Conservation (phyloP, 2,329 filamentous ascomycete genomes). For the Epichloe bromicola region DNA sequence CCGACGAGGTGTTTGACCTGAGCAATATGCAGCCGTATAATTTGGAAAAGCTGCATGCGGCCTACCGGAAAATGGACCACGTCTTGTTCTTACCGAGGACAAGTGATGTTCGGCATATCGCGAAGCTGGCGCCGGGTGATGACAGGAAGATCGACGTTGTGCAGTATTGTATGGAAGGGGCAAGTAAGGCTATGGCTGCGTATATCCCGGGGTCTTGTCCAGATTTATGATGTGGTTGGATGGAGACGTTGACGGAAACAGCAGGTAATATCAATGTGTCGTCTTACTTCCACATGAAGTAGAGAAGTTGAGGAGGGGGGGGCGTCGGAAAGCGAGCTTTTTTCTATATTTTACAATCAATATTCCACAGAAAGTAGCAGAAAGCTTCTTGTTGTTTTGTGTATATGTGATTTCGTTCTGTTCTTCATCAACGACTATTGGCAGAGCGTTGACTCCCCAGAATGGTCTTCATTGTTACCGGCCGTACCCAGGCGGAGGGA, state of each 20-base stretch:
- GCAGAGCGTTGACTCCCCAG: too few species aligned
- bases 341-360: too few species aligned
- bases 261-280: background rate
- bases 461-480: too few species aligned
- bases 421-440: too few species aligned
- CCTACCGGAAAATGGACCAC: constrained; percentile 46
- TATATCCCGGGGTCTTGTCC: constrained; percentile 33
- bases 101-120: constrained; percentile 69
- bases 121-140: constrained; percentile 33
- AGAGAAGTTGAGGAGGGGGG: too few species aligned
- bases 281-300: background rate
- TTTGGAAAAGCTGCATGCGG: constrained; percentile 45
- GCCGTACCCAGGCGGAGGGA: too few species aligned
- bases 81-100: constrained; percentile 79
- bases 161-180: constrained; percentile 85
- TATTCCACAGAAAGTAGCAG: too few species aligned
- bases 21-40: constrained; percentile 81
- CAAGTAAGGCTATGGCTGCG: constrained; percentile 69
- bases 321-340: too few species aligned
- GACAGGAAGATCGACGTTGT: constrained; percentile 55
- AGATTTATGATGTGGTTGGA: background rate
- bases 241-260: background rate
- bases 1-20: constrained; percentile 65
- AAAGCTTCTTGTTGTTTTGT: too few species aligned
- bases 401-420: too few species aligned